A percentile compares a stretch with the other conserved stretches of the same genome.
phyloP scores from a whole-genome alignment of 352 stramenopile species.

The Phytopythium cucurbitacearum region DNA sequence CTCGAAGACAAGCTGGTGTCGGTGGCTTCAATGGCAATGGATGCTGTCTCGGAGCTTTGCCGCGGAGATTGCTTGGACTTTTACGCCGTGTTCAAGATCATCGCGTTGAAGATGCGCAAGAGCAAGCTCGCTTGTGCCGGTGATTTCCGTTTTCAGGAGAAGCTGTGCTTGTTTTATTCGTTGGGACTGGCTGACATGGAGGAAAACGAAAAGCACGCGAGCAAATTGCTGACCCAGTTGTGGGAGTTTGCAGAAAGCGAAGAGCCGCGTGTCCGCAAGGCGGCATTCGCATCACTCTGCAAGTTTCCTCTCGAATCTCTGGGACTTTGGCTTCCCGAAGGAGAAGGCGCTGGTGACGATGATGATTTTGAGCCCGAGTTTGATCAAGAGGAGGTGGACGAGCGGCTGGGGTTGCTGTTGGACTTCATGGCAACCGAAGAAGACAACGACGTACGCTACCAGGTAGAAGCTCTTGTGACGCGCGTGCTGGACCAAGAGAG shows the following conservation, averaged over 20 bases:
- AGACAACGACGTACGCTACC: constrained; percentile 22
- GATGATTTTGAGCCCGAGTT: constrained; percentile 29
- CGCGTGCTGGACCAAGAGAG: constrained; percentile 41
- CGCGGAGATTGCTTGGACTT: constrained; percentile 67
- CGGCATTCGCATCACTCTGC: constrained; percentile 39
- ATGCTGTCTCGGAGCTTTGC: constrained; percentile 56
- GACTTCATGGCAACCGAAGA: constrained; percentile 27
- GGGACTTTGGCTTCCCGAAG: constrained; percentile 22
- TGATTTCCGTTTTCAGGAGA: constrained; percentile 46
- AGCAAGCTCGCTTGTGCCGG: constrained; percentile 47
- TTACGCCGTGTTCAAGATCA: constrained; percentile 71
- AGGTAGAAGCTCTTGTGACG: constrained; percentile 33
- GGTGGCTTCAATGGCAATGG: constrained; percentile 57
- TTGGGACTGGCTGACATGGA: constrained; percentile 30
- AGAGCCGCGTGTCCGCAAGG: constrained; percentile 26
- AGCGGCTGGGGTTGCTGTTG: constrained; percentile 46
- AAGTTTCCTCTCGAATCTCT: constrained; percentile 42
- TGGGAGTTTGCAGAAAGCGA: constrained; percentile 43
- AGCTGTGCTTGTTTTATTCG: constrained; percentile 51
- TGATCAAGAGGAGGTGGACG: constrained; percentile 31
- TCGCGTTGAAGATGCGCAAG: constrained; percentile 63
- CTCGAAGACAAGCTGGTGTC: constrained; percentile 50
- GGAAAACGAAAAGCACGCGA: constrained; percentile 35
- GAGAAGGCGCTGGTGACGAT: constrained; percentile 5
- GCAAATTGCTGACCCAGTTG: constrained; percentile 40